These are phyloP conservation scores for Breynia disticha DNA, from an alignment of 441 rosid species.

Conservation along the genomic window DNA sequence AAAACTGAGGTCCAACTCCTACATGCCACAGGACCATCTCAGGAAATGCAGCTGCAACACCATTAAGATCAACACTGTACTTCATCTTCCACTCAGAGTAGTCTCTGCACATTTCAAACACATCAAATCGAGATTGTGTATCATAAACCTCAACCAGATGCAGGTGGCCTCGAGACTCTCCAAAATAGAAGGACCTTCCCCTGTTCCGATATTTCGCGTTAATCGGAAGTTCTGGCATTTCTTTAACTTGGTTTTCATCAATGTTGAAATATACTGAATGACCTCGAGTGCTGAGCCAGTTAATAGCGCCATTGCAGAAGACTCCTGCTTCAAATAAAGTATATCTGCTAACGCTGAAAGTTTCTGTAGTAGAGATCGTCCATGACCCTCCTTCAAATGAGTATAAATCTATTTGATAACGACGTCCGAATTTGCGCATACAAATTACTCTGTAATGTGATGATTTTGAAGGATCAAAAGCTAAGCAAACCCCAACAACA, in stretches of 20 bases:
- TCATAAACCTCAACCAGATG: constrained; percentile 25
- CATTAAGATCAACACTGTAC: constrained; percentile 31
- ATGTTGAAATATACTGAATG: constrained; percentile 23
- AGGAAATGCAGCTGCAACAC: constrained; percentile 21
- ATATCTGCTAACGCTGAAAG: constrained; percentile 7
- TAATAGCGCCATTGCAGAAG: constrained; percentile 33
- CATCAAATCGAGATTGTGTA: constrained; percentile 16
- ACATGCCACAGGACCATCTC: constrained; percentile 21
- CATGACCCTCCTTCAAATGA: constrained; percentile 29
- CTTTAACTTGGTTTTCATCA: constrained; percentile 22
- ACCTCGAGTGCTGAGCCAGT: constrained; percentile 26
- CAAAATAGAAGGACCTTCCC: constrained; percentile 15
- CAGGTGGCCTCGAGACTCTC: constrained; percentile 29
- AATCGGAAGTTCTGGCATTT: constrained; percentile 22
- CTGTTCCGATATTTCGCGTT: constrained; percentile 12
- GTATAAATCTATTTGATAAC: constrained; percentile 25
- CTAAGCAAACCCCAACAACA: constrained; percentile 12
- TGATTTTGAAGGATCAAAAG: constrained; percentile 35
- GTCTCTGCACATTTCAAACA: constrained; percentile 35
- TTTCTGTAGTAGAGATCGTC: constrained; percentile 15
- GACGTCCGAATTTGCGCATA: constrained; percentile 1
- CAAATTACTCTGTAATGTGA: constrained; percentile 33
- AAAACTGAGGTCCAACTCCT: constrained; percentile 9
- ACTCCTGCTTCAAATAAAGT: constrained; percentile 12
- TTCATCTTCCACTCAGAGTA: constrained; percentile 34